Percentiles rank a stretch among this genome's conserved stretches.
Evolutionary conservation across 345 rosid species (phyloP).

Genomic region (Lumnitzera racemosa): DNA sequence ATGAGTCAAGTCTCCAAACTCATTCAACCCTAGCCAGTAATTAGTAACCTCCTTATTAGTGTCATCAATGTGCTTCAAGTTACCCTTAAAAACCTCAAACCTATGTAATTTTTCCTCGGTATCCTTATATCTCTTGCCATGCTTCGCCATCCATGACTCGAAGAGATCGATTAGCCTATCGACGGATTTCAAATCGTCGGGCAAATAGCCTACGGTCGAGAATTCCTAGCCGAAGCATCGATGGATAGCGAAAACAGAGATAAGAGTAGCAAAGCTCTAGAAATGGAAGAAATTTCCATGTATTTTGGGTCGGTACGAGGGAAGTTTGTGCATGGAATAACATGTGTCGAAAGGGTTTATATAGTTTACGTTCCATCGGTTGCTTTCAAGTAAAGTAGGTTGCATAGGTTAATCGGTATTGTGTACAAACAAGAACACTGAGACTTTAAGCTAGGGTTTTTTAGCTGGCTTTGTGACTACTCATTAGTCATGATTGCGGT

Average conservation of each 20-base stretch:
- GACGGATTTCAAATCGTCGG: slow-evolving; percentile 45
- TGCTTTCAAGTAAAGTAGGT: slow-evolving; percentile 53
- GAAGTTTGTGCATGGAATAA: slow-evolving; percentile 14
- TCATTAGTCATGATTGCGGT: slow-evolving; percentile 23
- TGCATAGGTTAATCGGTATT: slow-evolving; percentile 6
- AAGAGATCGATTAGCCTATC: slow-evolving; percentile 55
- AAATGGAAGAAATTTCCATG: slow-evolving; percentile 25
- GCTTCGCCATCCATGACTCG: slow-evolving; percentile 67
- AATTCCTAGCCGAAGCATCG: slow-evolving; percentile 35
- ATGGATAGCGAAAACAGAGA: slow-evolving; percentile 12
- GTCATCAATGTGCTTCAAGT: slow-evolving; percentile 66
- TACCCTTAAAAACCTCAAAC: slow-evolving; percentile 67
- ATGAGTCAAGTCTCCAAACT: slow-evolving; percentile 71
- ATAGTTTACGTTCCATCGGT: slow-evolving; percentile 24
- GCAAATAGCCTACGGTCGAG: slow-evolving; percentile 72
- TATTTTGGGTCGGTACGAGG: not conserved
- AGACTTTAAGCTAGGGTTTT: slow-evolving; percentile 41
- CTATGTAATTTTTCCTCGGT: slow-evolving; percentile 58
- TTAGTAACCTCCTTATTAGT: slow-evolving; percentile 53
- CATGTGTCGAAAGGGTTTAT: slow-evolving; percentile 6
- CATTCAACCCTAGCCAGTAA: slow-evolving; percentile 75
- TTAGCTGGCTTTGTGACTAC: slow-evolving; percentile 27
- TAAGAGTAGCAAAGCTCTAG: not conserved
- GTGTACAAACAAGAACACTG: slow-evolving; percentile 11
- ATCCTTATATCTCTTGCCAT: slow-evolving; percentile 46